Conservation (phyloP, 441 rosid genomes). For the Pelargonium australe region DNA sequence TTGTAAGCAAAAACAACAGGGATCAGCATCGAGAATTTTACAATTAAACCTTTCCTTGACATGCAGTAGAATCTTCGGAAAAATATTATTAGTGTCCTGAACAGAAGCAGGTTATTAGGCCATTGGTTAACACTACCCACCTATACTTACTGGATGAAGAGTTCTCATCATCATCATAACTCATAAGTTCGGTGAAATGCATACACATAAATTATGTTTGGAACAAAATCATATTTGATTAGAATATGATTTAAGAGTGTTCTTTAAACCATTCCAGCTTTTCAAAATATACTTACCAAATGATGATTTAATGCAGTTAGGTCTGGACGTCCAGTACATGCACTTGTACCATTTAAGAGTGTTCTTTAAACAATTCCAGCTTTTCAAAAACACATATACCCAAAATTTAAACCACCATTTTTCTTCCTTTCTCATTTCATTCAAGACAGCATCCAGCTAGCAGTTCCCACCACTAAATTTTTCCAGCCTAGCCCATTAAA, state of each 20-base stretch:
- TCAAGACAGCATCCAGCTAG: constrained; percentile 42
- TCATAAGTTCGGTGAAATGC: background rate
- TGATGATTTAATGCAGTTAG: constrained; percentile 31
- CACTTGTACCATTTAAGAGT: constrained; percentile 24
- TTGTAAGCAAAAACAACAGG: background rate
- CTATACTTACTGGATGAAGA: background rate
- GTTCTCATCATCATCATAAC: too few species aligned
- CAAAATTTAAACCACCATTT: background rate
- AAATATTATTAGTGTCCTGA: background rate
- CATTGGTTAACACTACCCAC: background rate
- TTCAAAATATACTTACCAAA: too few species aligned
- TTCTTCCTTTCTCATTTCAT: constrained; percentile 1
- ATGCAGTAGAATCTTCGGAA: background rate
- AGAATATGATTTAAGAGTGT: too few species aligned
- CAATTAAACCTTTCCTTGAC: background rate
- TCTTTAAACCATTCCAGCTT: too few species aligned
- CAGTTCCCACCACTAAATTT: constrained; percentile 20
- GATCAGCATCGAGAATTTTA: background rate
- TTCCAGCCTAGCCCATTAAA: background rate
- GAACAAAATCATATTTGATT: constrained; percentile 10
- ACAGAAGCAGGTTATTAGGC: background rate
- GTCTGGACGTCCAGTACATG: constrained; percentile 34
- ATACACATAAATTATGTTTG: constrained; percentile 14
- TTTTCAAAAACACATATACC: constrained; percentile 16
- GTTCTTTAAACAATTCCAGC: constrained; percentile 28